These are phyloP conservation scores for Pythium apleroticum DNA, from an alignment of 352 stramenopile species.

Conservation along the genomic window DNA sequence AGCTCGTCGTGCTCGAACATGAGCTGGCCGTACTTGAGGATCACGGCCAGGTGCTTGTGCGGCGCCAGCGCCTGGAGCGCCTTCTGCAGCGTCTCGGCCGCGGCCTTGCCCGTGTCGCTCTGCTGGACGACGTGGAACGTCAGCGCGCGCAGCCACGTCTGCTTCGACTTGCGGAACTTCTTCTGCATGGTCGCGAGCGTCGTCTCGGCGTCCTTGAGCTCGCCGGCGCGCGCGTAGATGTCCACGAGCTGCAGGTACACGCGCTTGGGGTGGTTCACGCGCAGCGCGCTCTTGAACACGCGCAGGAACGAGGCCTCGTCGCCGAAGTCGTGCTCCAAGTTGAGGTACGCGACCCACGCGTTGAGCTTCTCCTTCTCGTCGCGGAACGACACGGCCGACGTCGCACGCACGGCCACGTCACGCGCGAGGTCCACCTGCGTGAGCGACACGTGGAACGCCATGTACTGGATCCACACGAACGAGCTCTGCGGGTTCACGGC, in stretches of 20 bases:
- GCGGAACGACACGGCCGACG: slow-evolving; percentile 94
- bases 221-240: slow-evolving; percentile 78
- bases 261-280: slow-evolving; percentile 95
- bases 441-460: slow-evolving; percentile 96
- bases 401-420: slow-evolving; percentile 91
- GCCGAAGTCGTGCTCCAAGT: slow-evolving; percentile 96
- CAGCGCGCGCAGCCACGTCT: slow-evolving; percentile 85
- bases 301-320: slow-evolving; percentile 88
- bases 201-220: slow-evolving; percentile 66
- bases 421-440: slow-evolving; percentile 92
- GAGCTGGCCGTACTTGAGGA: slow-evolving; percentile 95
- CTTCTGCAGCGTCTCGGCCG: slow-evolving; percentile 90
- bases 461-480: slow-evolving; percentile 97
- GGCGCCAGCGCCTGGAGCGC: slow-evolving; percentile 90
- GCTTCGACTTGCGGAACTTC: slow-evolving; percentile 91
- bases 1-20: slow-evolving; percentile 93
- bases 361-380: slow-evolving; percentile 97
- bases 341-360: slow-evolving; percentile 95
- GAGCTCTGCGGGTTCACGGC: slow-evolving; percentile 93
- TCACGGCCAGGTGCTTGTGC: slow-evolving; percentile 94
- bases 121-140: slow-evolving; percentile 83
- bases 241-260: slow-evolving; percentile 95
- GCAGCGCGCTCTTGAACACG: slow-evolving; percentile 90
- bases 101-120: slow-evolving; percentile 28
- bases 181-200: slow-evolving; percentile 89